A percentile compares a stretch with the other conserved stretches of the same genome.
Evolutionary conservation across 176 grass and related monocot species (phyloP).

Genomic region (Pharus latifolius): DNA sequence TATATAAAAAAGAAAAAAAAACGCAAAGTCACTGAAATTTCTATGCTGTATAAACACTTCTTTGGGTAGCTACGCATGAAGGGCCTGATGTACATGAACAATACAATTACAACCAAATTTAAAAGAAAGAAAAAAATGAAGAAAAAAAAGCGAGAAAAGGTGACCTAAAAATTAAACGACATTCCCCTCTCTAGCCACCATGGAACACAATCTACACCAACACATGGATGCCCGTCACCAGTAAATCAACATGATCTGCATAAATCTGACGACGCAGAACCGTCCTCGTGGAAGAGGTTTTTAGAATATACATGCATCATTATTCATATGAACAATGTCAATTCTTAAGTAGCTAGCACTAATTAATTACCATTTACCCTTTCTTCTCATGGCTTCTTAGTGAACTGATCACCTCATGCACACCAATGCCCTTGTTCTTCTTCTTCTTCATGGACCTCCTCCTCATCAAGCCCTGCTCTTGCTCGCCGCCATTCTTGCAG

Average conservation of each 20-base stretch:
- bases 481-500: background rate
- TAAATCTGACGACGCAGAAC: too few species aligned
- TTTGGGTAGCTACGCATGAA: background rate
- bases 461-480: background rate
- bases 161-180: background rate
- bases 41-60: too few species aligned
- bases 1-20: too few species aligned
- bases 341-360: background rate
- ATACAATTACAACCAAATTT: background rate
- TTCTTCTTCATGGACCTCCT: slow-evolving; percentile 8
- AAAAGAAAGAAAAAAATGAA: background rate
- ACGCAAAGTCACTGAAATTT: too few species aligned
- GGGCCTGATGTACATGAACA: background rate
- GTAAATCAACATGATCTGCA: too few species aligned
- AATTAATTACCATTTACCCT: background rate
- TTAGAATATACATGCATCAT: background rate
- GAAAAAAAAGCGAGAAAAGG: background rate
- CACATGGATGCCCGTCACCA: too few species aligned
- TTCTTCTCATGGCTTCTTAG: slow-evolving; percentile 7
- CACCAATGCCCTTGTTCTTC: background rate
- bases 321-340: background rate
- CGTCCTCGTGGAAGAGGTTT: too few species aligned
- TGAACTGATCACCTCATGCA: background rate
- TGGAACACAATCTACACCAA: background rate
- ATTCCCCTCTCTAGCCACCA: background rate